Evolutionary conservation across 116 monocot genomes (phyloP).

Genomic region (Thalassia testudinum): DNA sequence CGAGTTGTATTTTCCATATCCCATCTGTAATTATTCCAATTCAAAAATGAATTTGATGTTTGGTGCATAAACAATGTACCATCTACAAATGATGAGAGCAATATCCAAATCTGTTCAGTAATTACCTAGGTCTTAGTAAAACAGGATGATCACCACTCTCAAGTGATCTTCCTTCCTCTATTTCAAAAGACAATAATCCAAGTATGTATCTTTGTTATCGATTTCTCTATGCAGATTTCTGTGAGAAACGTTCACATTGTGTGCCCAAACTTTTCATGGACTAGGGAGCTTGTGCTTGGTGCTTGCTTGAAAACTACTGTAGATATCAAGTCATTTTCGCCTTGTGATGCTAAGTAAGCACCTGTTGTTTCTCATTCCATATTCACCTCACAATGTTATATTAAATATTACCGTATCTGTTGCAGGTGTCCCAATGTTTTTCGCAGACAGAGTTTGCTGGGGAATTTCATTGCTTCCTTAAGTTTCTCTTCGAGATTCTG

Average conservation of each 20-base stretch:
- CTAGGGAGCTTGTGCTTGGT: conserved; percentile 40
- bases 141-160: too few relatives aligned
- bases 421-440: conserved; percentile 29
- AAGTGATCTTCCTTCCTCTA: too few relatives aligned
- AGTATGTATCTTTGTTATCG: too few relatives aligned
- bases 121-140: too few relatives aligned
- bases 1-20: too few relatives aligned
- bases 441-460: conserved; percentile 30
- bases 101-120: too few relatives aligned
- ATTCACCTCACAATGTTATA: background rate
- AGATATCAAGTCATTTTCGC: conserved; percentile 48
- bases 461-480: conserved; percentile 51
- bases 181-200: too few relatives aligned
- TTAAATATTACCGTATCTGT: background rate
- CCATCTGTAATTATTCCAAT: too few relatives aligned
- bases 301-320: conserved; percentile 50
- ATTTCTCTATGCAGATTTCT: conserved; percentile 20
- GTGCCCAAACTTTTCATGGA: conserved; percentile 43
- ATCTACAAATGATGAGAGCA: too few relatives aligned
- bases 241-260: conserved; percentile 58
- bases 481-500: conserved; percentile 62
- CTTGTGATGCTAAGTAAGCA: conserved; percentile 35
- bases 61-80: too few relatives aligned
- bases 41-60: too few relatives aligned
- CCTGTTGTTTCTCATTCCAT: background rate